Evolutionary conservation across 306 rosid species (phyloP).

Genomic region (Cucumis cinereus): DNA sequence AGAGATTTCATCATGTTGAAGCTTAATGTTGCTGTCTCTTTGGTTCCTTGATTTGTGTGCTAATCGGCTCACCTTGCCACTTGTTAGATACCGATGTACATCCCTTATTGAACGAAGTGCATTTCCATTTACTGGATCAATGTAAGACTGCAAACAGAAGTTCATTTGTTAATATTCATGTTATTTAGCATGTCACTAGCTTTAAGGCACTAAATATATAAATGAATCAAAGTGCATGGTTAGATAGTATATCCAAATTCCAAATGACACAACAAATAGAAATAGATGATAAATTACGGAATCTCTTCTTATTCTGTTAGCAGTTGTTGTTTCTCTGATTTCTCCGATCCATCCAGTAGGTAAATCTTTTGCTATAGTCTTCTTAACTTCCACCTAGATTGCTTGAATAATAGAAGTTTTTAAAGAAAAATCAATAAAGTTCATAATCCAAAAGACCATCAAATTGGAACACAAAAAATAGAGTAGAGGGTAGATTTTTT

Average conservation of each 20-base stretch:
- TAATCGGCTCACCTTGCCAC: conserved; percentile 33
- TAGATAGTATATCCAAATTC: not conserved
- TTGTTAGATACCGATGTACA: conserved; percentile 32
- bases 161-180: not conserved
- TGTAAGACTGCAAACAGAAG: conserved; percentile 42
- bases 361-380: conserved; percentile 36
- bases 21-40: conserved; percentile 3
- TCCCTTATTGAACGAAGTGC: conserved; percentile 44
- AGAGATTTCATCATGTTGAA: conserved; percentile 17
- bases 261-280: not conserved
- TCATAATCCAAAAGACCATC: not conserved
- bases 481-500: conserved; percentile 16
- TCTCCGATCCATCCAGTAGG: conserved; percentile 57
- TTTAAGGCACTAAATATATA: not conserved
- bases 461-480: not conserved
- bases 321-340: conserved; percentile 29
- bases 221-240: not conserved
- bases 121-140: conserved; percentile 48
- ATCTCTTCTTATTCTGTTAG: conserved; percentile 33
- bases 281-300: conserved; percentile 26
- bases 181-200: not conserved
- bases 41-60: conserved; percentile 18
- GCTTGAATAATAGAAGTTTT: conserved; percentile 37
- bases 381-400: conserved; percentile 52
- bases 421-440: conserved; percentile 21